Base-by-base conservation (phyloP, 1,284 basidiomycete species). In the Vanrija sp. region DNA sequence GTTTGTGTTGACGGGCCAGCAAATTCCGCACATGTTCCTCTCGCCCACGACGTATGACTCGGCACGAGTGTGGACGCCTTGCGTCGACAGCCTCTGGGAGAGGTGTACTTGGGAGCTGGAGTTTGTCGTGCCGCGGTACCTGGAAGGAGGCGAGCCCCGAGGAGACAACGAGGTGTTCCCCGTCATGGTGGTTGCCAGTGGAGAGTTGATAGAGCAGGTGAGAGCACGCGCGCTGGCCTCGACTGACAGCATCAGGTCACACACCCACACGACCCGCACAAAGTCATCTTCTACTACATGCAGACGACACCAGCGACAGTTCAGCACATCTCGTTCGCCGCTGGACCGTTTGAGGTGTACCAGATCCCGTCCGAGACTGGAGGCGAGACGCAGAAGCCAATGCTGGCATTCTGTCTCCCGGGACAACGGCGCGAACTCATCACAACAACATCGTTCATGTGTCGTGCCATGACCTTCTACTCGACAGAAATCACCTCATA, bases 71-170 rank as follows among this genome's bases (percentile, higher is more conserved):
- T 99, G 96, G 96, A 87, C 98, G 10, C 96, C 96, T 4, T 99
- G 96, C 66, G 78, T 98, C 14, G 96, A 99, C 74, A 90, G 85
- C 68, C 75, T 95, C 14, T 97, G 92, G 89, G 95, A 97, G 75
- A 86, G 91, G 66, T 97, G 90, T 67, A 96, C 95, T 3, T 99
- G 96, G 96, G 96, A 98, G 69, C 87, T 98, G 50, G 91, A 98
- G 72, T 89, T 97, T 70, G 84, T 98, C 51, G 94, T 97, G 19
- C 94, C 94, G 41, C 84, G 87, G 55, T 87, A 85, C 63, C 78
- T 95, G 10, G 87, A 90, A 66, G 87, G 78, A n/a, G 80, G 79
- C 22, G 64, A 70, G 14, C 79, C 81, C 45, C 66, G 76, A 35
- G 75, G 71, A 18, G 79, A 82, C 44, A 63, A 65, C 4, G 66